Base-by-base conservation (phyloP, 768 basidiomycete species). In the Agrocybe chaxingu region DNA sequence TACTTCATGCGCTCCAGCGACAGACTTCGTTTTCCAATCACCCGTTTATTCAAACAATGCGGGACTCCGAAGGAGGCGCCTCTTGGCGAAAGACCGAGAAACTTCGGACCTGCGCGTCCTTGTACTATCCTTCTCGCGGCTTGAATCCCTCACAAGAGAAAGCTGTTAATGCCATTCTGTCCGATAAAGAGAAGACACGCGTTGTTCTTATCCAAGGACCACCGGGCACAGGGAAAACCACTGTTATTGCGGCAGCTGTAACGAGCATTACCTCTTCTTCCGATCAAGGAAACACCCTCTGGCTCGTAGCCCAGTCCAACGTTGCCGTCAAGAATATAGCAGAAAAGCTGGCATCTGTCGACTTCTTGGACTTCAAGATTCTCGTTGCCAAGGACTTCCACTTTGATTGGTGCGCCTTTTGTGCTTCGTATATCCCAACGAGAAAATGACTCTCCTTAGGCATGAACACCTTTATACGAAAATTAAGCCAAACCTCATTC, bases 261-360 rank as follows among this genome's bases (percentile, higher is more conserved):
- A 60, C 66, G 0, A 73, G 69, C 48, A 62, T 72, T 45, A 60
- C 70, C 13, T 50, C 47, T 1, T 64, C 63, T 29, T 53, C 62
- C 0, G 61, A 66, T 37, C 52, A 56, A 12, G 42, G 33, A 7
- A 48, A 50, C 3, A 73, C 78, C 0, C 66, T 87, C 8, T 90
- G 84, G 81, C 73, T 90, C 7, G 67, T 84, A 46, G 84, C 87
- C 3, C 85, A 89, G 54, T 85, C 84, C 8, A 89, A 90, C 63
- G 79, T 89, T 47, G 88, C 87, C 31, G 86, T 90, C 33, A 89
- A 87, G 65, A 89, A 89, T 54, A 85, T 89, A 56, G 87, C 87
- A 13, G 86, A 87, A 57, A 89, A 85, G 58, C 63, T 89, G 8
- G 72, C 67, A 3, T 63, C 71, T 2, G 67, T 76, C 54, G 68